Conservation (phyloP, 805 yeast species). For the Candida nanaspora region DNA sequence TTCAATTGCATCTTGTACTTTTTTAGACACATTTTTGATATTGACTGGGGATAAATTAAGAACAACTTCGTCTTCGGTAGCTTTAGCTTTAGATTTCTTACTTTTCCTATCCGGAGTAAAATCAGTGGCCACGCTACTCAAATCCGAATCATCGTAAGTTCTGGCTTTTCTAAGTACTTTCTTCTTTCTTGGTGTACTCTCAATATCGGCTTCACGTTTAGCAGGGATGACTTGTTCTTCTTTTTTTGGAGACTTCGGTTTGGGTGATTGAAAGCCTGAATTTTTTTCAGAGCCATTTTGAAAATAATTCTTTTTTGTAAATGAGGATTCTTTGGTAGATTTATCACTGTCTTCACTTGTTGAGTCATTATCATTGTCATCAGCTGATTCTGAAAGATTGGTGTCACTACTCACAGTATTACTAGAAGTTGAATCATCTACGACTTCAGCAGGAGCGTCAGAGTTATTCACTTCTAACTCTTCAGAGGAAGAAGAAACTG, state of each 20-base stretch:
- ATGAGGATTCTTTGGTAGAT: background rate
- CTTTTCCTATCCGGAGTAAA: background rate
- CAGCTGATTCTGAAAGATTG: no score
- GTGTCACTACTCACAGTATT: no score
- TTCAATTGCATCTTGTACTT: no score
- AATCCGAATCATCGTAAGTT: slow-evolving; percentile 5
- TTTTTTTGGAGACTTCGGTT: slow-evolving; percentile 3
- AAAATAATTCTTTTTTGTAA: slow-evolving; percentile 1
- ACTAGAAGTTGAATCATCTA: background rate
- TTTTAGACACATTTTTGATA: no score
- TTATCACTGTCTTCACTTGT: background rate
- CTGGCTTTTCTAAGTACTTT: slow-evolving; percentile 8
- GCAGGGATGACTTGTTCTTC: slow-evolving; percentile 8
- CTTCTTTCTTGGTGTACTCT: slow-evolving; percentile 9
- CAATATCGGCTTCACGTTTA: slow-evolving; percentile 10
- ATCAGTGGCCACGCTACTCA: background rate
- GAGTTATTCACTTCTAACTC: background rate
- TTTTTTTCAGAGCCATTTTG: slow-evolving; percentile 1
- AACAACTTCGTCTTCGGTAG: no score
- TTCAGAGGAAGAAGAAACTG: background rate
- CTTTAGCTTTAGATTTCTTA: background rate
- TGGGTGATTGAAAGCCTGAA: slow-evolving; percentile 1
- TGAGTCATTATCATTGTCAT: background rate
- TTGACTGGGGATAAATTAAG: no score
- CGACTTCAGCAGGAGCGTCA: background rate